phyloP scores from a whole-genome alignment of 2,329 filamentous ascomycete species.

The Elsinoe fawcettii region DNA sequence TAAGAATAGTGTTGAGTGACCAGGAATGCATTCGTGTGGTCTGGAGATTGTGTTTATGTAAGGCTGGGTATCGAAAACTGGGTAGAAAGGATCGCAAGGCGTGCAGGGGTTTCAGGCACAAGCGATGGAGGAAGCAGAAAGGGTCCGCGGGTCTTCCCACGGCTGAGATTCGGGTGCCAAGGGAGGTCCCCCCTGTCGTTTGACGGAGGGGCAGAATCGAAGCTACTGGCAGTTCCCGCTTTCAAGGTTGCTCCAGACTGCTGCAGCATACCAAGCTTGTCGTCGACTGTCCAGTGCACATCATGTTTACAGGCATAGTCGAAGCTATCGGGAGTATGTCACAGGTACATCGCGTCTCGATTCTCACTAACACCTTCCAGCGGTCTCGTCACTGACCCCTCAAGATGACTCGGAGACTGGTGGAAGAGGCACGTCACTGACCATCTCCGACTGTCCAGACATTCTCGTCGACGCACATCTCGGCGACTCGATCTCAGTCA shows the following conservation, averaged over 20 bases:
- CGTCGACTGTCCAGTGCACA: slow-evolving; percentile 20
- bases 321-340: slow-evolving; percentile 82
- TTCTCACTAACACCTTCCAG: slow-evolving; percentile 39
- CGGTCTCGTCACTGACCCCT: slow-evolving; percentile 70
- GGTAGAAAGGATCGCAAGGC: neutral
- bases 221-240: slow-evolving; percentile 1
- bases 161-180: neutral
- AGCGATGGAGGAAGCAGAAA: neutral
- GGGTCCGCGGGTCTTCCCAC: neutral
- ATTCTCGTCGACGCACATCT: slow-evolving; percentile 77
- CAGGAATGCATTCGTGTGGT: neutral
- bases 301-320: slow-evolving; percentile 93
- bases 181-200: neutral
- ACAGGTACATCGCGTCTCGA: neutral
- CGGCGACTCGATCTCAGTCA: slow-evolving; percentile 90
- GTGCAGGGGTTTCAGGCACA: neutral
- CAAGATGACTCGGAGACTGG: slow-evolving; percentile 65
- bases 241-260: neutral
- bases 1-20: neutral
- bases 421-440: slow-evolving; percentile 79
- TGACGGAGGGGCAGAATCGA: neutral
- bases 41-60: neutral
- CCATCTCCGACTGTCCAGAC: slow-evolving; percentile 65
- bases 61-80: neutral
- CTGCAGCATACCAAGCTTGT: neutral